Conservation (phyloP, 345 rosid genomes). For the Bruguiera sexangula region DNA sequence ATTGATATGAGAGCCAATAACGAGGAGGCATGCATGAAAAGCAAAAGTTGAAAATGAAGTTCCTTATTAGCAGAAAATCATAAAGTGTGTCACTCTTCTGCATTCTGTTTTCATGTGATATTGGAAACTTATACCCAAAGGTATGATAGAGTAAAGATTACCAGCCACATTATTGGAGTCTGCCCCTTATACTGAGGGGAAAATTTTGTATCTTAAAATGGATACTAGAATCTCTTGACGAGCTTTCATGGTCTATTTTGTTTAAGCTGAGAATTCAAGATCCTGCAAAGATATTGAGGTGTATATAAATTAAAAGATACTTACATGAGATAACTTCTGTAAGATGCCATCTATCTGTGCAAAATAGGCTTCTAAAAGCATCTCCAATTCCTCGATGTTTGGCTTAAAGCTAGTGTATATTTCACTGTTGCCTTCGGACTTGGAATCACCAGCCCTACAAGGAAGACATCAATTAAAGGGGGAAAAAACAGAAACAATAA, state of each 20-base stretch:
- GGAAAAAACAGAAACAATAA: not conserved
- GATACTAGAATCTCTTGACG: too few species aligned
- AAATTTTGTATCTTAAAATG: too few species aligned
- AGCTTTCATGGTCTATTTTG: not conserved
- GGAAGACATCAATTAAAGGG: not conserved
- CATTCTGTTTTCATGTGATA: too few species aligned
- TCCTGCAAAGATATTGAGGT: not conserved
- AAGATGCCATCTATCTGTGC: conserved; percentile 48
- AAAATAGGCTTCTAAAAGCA: conserved; percentile 58
- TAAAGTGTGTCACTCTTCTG: too few species aligned
- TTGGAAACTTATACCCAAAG: too few species aligned
- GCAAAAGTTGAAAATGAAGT: too few species aligned
- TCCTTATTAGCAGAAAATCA: too few species aligned
- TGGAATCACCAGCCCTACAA: conserved; percentile 30
- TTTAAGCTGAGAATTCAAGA: not conserved
- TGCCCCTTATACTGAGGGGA: too few species aligned
- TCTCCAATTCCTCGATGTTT: conserved; percentile 48
- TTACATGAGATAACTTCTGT: conserved; percentile 46
- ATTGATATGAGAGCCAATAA: too few species aligned
- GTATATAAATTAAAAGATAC: conserved; percentile 12
- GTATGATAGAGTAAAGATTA: too few species aligned
- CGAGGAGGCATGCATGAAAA: too few species aligned
- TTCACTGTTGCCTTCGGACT: conserved; percentile 23
- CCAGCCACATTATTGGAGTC: too few species aligned
- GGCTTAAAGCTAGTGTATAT: conserved; percentile 23